These are phyloP conservation scores for Poa pratensis DNA, from an alignment of 176 grass and related monocot species.

Conservation along the genomic window DNA sequence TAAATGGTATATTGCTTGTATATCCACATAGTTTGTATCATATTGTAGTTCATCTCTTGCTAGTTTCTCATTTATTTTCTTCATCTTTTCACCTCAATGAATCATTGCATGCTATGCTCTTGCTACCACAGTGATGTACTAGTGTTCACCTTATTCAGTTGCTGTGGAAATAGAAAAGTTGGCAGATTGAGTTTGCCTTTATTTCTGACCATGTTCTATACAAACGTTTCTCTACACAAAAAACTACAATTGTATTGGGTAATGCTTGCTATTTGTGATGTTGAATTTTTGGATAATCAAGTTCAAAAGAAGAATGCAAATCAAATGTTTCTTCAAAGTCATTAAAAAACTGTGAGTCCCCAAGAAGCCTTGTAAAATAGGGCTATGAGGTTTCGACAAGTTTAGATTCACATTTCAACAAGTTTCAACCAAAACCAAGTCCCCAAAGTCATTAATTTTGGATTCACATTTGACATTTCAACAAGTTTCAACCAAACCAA, in stretches of 20 bases:
- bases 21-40: slow-evolving; percentile 39
- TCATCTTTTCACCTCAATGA: neutral
- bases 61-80: slow-evolving; percentile 21
- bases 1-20: slow-evolving; percentile 82
- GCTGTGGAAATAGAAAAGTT: neutral
- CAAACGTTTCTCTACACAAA: slow-evolving; percentile 12
- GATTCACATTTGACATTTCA: slow-evolving; percentile 19
- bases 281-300: slow-evolving; percentile 12
- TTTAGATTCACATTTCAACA: slow-evolving; percentile 5
- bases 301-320: neutral
- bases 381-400: slow-evolving; percentile 11
- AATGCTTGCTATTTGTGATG: neutral
- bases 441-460: too few species aligned
- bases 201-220: slow-evolving; percentile 8
- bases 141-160: slow-evolving; percentile 34
- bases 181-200: slow-evolving; percentile 4
- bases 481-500: slow-evolving; percentile 9
- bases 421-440: neutral
- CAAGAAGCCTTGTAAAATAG: slow-evolving; percentile 1
- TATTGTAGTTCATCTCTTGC: slow-evolving; percentile 35
- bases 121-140: slow-evolving; percentile 22
- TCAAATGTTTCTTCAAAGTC: neutral
- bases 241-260: neutral
- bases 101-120: slow-evolving; percentile 27
- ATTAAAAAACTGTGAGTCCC: slow-evolving; percentile 24